Conservation (phyloP, 164 flowering plant species). For the Berberis thunbergii region DNA sequence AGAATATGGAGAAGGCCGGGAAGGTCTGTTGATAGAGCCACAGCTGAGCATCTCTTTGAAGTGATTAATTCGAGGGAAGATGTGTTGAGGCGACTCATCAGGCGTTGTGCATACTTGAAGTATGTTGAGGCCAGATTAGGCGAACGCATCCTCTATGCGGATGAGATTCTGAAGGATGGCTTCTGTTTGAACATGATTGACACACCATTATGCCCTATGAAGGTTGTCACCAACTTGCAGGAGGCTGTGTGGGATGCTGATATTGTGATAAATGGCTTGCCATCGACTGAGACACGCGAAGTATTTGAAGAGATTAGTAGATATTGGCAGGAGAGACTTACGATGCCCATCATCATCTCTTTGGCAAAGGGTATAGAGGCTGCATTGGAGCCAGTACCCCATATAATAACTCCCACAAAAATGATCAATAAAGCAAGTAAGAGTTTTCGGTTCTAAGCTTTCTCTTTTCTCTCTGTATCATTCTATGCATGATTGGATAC, state of each 20-base stretch:
- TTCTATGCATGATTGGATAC: not conserved
- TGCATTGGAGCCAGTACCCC: conserved; percentile 64
- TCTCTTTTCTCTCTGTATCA: not conserved
- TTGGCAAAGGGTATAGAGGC: conserved; percentile 91
- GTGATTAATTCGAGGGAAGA: conserved; percentile 92
- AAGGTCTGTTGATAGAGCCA: conserved; percentile 57
- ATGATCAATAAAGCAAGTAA: conserved; percentile 84
- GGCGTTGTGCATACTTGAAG: conserved; percentile 82
- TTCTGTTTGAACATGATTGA: conserved; percentile 93
- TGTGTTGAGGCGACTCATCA: conserved; percentile 66
- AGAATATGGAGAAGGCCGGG: conserved; percentile 90
- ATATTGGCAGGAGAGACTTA: conserved; percentile 84
- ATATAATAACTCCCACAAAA: conserved; percentile 75
- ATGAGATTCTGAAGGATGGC: conserved; percentile 86
- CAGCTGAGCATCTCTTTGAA: conserved; percentile 82
- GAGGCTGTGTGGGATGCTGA: conserved; percentile 95
- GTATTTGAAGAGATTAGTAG: conserved; percentile 72
- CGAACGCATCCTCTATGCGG: conserved; percentile 65
- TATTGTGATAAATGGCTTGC: conserved; percentile 82
- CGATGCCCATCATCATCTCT: conserved; percentile 67
- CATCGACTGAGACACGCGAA: conserved; percentile 75
- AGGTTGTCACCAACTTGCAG: conserved; percentile 85
- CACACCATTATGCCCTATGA: conserved; percentile 79
- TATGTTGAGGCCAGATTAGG: conserved; percentile 88
- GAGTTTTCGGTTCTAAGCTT: conserved; percentile 11